Conservation (phyloP, 2,329 filamentous ascomycete species). For the Blumeriella jaapii region DNA sequence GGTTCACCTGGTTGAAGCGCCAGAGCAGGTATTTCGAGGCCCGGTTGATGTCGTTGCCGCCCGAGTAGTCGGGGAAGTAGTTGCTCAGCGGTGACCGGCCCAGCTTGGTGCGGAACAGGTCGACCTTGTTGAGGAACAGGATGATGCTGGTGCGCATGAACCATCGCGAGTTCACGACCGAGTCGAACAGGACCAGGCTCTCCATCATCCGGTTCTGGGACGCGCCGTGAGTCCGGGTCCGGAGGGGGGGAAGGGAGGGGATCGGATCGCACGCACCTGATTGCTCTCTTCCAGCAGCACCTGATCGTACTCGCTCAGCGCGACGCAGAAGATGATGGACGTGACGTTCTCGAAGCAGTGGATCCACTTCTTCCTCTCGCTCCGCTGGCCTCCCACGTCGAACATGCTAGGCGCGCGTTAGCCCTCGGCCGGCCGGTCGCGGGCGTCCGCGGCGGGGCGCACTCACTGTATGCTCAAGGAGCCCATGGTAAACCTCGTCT, state of each 20-base stretch:
- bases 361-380: slow-evolving; percentile 99
- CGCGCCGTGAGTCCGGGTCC: too few relatives aligned
- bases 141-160: slow-evolving; percentile 99
- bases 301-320: slow-evolving; percentile 96
- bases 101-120: slow-evolving; percentile 94
- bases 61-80: slow-evolving; percentile 97
- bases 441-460: too few relatives aligned
- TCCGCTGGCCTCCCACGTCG: slow-evolving; percentile 92
- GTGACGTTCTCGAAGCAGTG: slow-evolving; percentile 99
- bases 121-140: slow-evolving; percentile 96
- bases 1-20: slow-evolving; percentile 98
- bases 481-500: slow-evolving; percentile 97
- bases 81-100: slow-evolving; percentile 79
- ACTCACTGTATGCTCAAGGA: slow-evolving; percentile 96
- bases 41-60: slow-evolving; percentile 94
- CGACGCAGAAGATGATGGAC: slow-evolving; percentile 98
- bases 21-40: slow-evolving; percentile 95
- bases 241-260: too few relatives aligned
- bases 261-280: slow-evolving; percentile 76
- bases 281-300: slow-evolving; percentile 93
- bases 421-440: too few relatives aligned
- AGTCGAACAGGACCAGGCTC: slow-evolving; percentile 89
- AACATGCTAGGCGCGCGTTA: slow-evolving; percentile 65
- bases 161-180: slow-evolving; percentile 96
- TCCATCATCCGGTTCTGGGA: slow-evolving; percentile 98